Percentiles rank a stretch among this genome's conserved stretches.
Conservation (phyloP, 768 basidiomycete genomes). For the Boletus subcaerulescens region DNA sequence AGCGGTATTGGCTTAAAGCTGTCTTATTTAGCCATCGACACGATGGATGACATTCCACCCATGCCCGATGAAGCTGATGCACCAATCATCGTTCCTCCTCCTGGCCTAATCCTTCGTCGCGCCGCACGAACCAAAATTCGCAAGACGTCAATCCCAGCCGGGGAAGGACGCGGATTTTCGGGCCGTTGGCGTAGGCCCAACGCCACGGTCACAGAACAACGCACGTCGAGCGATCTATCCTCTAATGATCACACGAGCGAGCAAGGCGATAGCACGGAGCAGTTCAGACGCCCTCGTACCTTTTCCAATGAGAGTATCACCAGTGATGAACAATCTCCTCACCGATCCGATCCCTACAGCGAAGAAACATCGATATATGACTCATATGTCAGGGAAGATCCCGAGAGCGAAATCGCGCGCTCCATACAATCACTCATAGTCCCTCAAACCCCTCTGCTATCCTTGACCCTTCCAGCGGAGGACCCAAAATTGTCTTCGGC, state of each 20-base stretch:
- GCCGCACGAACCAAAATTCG: constrained; percentile 95
- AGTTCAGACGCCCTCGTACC: constrained; percentile 34
- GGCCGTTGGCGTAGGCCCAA: constrained; percentile 30
- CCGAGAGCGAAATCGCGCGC: constrained; percentile 37
- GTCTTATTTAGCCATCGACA: constrained; percentile 51
- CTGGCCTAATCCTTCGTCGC: constrained; percentile 86
- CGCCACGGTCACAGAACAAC: constrained; percentile 37
- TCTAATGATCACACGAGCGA: constrained; percentile 53
- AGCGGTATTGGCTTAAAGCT: constrained; percentile 20
- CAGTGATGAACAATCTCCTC: constrained; percentile 39
- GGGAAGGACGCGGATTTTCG: constrained; percentile 79
- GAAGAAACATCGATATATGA: constrained; percentile 85
- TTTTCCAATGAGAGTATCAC: constrained; percentile 36
- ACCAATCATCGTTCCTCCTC: constrained; percentile 84
- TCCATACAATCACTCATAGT: constrained; percentile 20
- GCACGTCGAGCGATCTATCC: constrained; percentile 69
- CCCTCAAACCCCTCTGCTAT: constrained; percentile 20
- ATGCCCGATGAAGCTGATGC: constrained; percentile 79
- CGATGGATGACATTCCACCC: constrained; percentile 65
- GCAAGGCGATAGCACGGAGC: constrained; percentile 53
- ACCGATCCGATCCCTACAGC: constrained; percentile 70
- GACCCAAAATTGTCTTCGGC: constrained; percentile 1
- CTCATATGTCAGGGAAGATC: constrained; percentile 65
- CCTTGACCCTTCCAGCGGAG: constrained; percentile 24
- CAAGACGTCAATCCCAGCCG: constrained; percentile 74